A percentile compares a stretch with the other conserved stretches of the same genome.
Evolutionary conservation across 2,329 filamentous ascomycete species (phyloP).

Genomic region (Apiospora arundinis): DNA sequence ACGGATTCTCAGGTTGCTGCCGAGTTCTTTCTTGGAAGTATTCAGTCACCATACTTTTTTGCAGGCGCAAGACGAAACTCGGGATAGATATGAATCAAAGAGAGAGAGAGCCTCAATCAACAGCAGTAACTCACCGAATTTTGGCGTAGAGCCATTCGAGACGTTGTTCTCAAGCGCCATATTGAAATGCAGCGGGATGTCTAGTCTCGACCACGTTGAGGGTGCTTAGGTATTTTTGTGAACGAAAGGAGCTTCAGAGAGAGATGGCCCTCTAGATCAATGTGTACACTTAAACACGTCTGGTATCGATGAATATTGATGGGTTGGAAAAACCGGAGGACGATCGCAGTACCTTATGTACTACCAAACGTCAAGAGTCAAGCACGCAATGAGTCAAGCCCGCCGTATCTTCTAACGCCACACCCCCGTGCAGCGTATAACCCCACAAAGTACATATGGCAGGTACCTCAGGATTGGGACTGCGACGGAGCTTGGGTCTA

Average conservation of each 20-base stretch:
- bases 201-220: not conserved
- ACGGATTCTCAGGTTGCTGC: constrained; percentile 89
- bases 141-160: constrained; percentile 31
- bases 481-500: not conserved
- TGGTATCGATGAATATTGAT: not conserved
- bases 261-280: not conserved
- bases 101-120: constrained; percentile 7
- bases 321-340: constrained; percentile 1
- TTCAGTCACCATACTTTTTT: constrained; percentile 63
- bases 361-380: not conserved
- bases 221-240: not conserved
- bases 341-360: not conserved
- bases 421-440: not conserved
- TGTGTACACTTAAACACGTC: not conserved
- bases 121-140: constrained; percentile 42
- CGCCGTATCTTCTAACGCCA: not conserved
- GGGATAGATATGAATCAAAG: not conserved
- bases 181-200: not conserved
- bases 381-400: constrained; percentile 16
- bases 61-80: constrained; percentile 14
- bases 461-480: not conserved
- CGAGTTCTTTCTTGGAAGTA: constrained; percentile 68
- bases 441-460: constrained; percentile 11
- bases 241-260: not conserved
- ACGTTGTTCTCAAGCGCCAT: constrained; percentile 25